These are phyloP conservation scores for Quercus phellos DNA, from an alignment of 331 rosid species.

Conservation along the genomic window DNA sequence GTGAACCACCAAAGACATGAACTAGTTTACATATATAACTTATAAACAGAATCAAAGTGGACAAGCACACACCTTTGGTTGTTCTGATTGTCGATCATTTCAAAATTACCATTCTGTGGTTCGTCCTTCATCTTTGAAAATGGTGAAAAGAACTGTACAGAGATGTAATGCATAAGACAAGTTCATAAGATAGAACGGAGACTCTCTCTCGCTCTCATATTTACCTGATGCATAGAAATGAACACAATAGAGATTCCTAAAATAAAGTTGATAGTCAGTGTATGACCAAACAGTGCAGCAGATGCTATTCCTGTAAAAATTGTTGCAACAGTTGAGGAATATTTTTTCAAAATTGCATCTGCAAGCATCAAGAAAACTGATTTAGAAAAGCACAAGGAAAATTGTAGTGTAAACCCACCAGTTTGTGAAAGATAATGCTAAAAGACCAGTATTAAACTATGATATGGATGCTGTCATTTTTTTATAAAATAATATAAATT, in stretches of 20 bases:
- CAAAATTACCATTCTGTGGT: background rate
- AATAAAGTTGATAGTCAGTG: background rate
- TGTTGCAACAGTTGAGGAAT: conserved; percentile 7
- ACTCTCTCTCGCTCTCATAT: background rate
- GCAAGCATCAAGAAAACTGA: background rate
- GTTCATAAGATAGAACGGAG: background rate
- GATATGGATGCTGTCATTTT: background rate
- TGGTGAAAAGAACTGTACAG: conserved; percentile 4
- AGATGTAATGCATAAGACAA: background rate
- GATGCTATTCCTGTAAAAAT: conserved; percentile 1
- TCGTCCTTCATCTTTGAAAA: background rate
- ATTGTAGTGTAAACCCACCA: background rate
- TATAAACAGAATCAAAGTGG: background rate
- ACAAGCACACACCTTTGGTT: background rate
- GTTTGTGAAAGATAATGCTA: background rate
- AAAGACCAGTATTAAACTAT: background rate
- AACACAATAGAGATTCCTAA: conserved; percentile 2
- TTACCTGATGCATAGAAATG: conserved; percentile 9
- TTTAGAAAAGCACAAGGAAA: background rate
- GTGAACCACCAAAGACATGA: background rate
- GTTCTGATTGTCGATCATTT: background rate
- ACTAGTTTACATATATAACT: background rate
- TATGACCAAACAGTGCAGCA: conserved; percentile 1
- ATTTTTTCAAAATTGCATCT: conserved; percentile 9
- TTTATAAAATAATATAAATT: background rate